Base-by-base conservation (phyloP, 768 basidiomycete species). In the Mycena haematopus region DNA sequence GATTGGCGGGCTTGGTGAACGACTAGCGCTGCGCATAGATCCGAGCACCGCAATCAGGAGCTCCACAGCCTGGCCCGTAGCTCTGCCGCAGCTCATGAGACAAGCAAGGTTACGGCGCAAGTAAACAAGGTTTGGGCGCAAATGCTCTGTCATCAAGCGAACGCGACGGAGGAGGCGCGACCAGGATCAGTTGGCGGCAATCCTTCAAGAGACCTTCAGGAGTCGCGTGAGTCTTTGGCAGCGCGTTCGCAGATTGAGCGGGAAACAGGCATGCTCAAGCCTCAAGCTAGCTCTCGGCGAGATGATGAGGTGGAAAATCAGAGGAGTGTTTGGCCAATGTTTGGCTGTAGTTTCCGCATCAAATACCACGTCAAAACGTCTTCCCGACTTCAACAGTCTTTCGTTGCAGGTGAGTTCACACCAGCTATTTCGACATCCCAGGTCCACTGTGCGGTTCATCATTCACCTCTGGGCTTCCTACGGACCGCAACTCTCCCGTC, bases 111-210 rank as follows among this genome's bases (percentile, higher is more conserved):
- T 54, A 49, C 55, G 55, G 60, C 49, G 55, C 50, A 62, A 25
- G 40, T 56, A 62, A 47, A 62, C 61, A 62, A 62, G 56, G 61
- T 62, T 62, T 46, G 61, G 19, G 55, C 61, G 42, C 55, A 38
- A 25, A 57, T 56, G 50, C 55, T 49, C 44, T 27, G 29, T 27
- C 29, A 45, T 31, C 38, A 19, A 31, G 14, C 10, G 58, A 40
- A 50, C 33, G 54, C 58, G 58, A 44, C 33, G 33, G 58, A 53
- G 49, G 31, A 53, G 49, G 31, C 46, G 54, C 40, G 49, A 50
- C 53, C 29, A 61, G 46, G 60, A 53, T 54, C 59, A 60, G 31
- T 53, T 53, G 51, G 31, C 51, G 51, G 33, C 19, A 38, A 14
- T 25, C 40, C 24, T 9, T 46, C 29, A 36, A 36, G 25, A 13